phyloP scores from a whole-genome alignment of 371 early-diverging fungal genomes.

The Mortierella sp. region DNA sequence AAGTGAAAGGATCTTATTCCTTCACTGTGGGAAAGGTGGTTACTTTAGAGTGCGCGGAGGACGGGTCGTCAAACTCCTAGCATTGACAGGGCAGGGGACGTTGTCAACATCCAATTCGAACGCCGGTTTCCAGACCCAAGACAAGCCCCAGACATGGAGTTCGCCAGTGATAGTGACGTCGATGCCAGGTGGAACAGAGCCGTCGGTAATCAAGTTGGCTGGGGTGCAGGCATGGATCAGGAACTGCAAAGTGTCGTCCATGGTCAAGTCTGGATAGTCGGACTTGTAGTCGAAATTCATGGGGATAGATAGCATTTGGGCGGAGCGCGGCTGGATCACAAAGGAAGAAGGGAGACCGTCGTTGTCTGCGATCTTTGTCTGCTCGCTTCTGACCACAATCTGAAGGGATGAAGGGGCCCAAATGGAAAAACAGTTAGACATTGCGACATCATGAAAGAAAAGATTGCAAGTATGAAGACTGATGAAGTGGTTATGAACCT shows the following conservation, averaged over 20 bases:
- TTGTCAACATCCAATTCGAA: constrained; percentile 20
- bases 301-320: constrained; percentile 17
- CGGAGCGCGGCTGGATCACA: constrained; percentile 20
- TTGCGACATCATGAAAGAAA: background rate
- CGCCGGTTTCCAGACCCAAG: constrained; percentile 46
- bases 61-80: background rate
- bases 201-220: background rate
- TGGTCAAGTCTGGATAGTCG: background rate
- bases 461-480: too few species aligned
- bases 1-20: too few species aligned
- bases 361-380: constrained; percentile 26
- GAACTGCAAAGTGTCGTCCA: constrained; percentile 7
- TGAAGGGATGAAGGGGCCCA: background rate
- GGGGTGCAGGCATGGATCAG: constrained; percentile 23
- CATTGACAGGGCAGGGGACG: constrained; percentile 41
- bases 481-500: constrained; percentile 1
- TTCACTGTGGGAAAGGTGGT: too few species aligned
- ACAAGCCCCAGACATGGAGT: constrained; percentile 39
- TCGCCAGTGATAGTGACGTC: constrained; percentile 21
- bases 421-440: too few species aligned
- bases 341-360: constrained; percentile 1
- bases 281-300: constrained; percentile 33
- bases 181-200: constrained; percentile 4
- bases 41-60: background rate
- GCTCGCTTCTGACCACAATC: constrained; percentile 8